Conservation (phyloP, 768 basidiomycete species). For the Tricholoma bakamatsutake region DNA sequence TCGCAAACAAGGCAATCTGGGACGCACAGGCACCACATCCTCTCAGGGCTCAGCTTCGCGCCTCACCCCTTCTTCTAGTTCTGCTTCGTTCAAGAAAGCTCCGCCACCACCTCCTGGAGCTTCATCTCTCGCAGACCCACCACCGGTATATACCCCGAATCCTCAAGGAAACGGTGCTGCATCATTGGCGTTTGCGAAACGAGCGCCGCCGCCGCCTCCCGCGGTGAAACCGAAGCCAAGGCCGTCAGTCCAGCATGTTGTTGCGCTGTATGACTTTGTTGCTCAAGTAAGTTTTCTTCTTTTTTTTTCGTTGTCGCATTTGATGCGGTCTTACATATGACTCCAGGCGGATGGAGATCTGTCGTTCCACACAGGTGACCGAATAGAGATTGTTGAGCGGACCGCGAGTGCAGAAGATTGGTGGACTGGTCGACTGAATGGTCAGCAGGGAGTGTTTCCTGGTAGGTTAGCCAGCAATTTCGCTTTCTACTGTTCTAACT, state of each 20-base stretch:
- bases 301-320: background rate
- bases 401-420: slow-evolving; percentile 85
- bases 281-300: slow-evolving; percentile 57
- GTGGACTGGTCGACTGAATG: slow-evolving; percentile 92
- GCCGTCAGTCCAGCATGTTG: slow-evolving; percentile 65
- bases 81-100: slow-evolving; percentile 37
- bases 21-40: slow-evolving; percentile 30
- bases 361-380: slow-evolving; percentile 83
- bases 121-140: slow-evolving; percentile 26
- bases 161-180: slow-evolving; percentile 18
- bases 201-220: slow-evolving; percentile 88
- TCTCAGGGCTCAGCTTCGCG: slow-evolving; percentile 34
- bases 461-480: slow-evolving; percentile 36
- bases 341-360: slow-evolving; percentile 84
- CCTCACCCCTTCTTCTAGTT: slow-evolving; percentile 27
- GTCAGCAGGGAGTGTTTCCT: slow-evolving; percentile 85
- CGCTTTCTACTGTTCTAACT: background rate
- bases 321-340: slow-evolving; percentile 1
- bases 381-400: slow-evolving; percentile 84
- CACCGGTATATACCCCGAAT: slow-evolving; percentile 40
- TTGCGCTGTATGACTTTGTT: slow-evolving; percentile 91
- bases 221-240: slow-evolving; percentile 88
- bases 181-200: slow-evolving; percentile 48
- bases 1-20: slow-evolving; percentile 27
- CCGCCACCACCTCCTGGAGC: slow-evolving; percentile 43